Percentiles rank a stretch among this genome's conserved stretches.
Evolutionary conservation across 2,329 filamentous ascomycete genomes (phyloP).

Genomic region (Aspergillus piperis): DNA sequence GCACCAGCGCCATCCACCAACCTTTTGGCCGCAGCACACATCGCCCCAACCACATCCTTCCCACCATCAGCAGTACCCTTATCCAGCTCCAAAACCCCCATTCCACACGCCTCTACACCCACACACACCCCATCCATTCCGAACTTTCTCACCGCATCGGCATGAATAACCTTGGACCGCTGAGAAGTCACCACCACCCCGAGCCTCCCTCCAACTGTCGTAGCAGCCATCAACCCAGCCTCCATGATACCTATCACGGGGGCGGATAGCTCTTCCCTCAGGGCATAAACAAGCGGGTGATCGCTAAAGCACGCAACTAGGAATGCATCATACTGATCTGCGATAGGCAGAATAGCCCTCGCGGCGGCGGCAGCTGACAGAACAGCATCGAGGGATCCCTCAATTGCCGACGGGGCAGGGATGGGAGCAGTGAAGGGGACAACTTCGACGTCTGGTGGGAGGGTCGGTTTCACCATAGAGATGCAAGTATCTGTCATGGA

Average conservation of each 20-base stretch:
- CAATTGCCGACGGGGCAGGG: constrained; percentile 54
- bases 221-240: constrained; percentile 51
- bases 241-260: constrained; percentile 56
- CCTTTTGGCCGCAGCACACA: constrained; percentile 42
- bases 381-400: constrained; percentile 53
- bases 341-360: constrained; percentile 44
- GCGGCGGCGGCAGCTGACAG: constrained; percentile 53
- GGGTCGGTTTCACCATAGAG: constrained; percentile 42
- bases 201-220: constrained; percentile 52
- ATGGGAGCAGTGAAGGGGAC: constrained; percentile 54
- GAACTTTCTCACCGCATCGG: constrained; percentile 45
- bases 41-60: constrained; percentile 17
- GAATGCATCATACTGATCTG: constrained; percentile 49
- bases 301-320: constrained; percentile 54
- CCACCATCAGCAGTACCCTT: constrained; percentile 8
- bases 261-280: constrained; percentile 49
- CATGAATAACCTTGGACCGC: constrained; percentile 44
- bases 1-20: constrained; percentile 44
- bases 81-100: constrained; percentile 51
- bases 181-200: constrained; percentile 48
- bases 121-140: constrained; percentile 47
- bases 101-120: constrained; percentile 44
- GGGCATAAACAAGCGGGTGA: constrained; percentile 50
- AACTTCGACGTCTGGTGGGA: constrained; percentile 52
- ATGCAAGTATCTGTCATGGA: constrained; percentile 54